Evolutionary conservation across 768 basidiomycete genomes (phyloP).

Genomic region (Pisolithus microcarpus): DNA sequence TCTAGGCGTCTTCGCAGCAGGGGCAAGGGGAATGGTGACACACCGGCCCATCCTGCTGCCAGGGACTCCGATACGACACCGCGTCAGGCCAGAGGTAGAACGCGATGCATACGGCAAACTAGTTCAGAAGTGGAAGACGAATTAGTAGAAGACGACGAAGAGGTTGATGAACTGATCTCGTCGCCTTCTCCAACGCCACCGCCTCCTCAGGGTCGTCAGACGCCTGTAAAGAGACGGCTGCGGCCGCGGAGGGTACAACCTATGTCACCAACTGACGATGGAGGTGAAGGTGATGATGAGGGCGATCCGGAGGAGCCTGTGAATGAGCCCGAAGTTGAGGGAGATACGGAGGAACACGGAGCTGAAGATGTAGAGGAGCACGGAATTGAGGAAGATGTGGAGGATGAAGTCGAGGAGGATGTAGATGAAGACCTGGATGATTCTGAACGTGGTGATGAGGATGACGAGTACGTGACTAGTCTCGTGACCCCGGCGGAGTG

Average conservation of each 20-base stretch:
- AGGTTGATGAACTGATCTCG: conserved; percentile 61
- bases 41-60: conserved; percentile 4
- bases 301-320: conserved; percentile 31
- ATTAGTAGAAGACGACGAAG: conserved; percentile 24
- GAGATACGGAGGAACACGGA: conserved; percentile 30
- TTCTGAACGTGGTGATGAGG: conserved; percentile 26
- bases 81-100: conserved; percentile 44
- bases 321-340: conserved; percentile 28
- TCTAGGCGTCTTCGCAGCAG: conserved; percentile 67
- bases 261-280: conserved; percentile 55
- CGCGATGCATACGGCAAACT: conserved; percentile 22
- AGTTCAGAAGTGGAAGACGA: conserved; percentile 33
- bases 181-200: conserved; percentile 46
- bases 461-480: conserved; percentile 35
- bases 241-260: conserved; percentile 44
- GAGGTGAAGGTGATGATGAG: conserved; percentile 52
- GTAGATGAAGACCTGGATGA: too few species aligned
- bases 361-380: conserved; percentile 20
- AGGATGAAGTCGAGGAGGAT: too few species aligned
- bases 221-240: conserved; percentile 55
- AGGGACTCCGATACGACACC: conserved; percentile 31
- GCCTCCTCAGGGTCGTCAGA: conserved; percentile 37
- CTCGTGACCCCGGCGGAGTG: conserved; percentile 36
- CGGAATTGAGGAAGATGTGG: too few species aligned
- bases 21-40: conserved; percentile 31